Conservation (phyloP, 108 stramenopile species). For the Cylindrotheca closterium region DNA sequence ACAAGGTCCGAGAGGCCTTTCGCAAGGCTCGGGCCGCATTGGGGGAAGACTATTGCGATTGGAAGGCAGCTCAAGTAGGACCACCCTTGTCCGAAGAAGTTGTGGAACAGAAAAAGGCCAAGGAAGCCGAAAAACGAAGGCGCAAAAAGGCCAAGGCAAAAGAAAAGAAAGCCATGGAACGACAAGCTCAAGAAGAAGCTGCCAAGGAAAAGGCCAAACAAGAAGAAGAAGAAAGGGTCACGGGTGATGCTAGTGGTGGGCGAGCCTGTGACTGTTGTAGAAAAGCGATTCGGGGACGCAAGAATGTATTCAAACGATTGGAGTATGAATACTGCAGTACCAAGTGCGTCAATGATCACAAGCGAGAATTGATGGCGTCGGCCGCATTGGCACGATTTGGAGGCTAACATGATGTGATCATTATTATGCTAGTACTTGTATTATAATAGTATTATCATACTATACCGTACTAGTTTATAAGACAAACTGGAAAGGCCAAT, state of each 20-base stretch:
- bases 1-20: constrained; percentile 79
- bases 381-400: constrained; percentile 70
- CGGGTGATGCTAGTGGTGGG: constrained; percentile 33
- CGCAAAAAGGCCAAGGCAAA: constrained; percentile 78
- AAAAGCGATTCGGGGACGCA: constrained; percentile 52
- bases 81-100: constrained; percentile 62
- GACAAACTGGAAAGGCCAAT: too few relatives aligned
- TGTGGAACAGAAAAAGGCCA: constrained; percentile 55
- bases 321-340: constrained; percentile 80
- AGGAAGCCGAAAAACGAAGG: constrained; percentile 83
- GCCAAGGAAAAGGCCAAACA: constrained; percentile 25
- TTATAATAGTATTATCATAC: too few relatives aligned
- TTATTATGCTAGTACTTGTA: too few relatives aligned
- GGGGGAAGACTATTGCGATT: constrained; percentile 74
- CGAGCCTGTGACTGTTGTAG: constrained; percentile 79
- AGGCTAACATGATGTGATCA: too few relatives aligned
- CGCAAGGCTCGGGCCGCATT: constrained; percentile 66
- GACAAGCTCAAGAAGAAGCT: constrained; percentile 33
- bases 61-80: constrained; percentile 79
- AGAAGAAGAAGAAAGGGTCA: constrained; percentile 34
- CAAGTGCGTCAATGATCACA: constrained; percentile 86
- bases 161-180: constrained; percentile 68
- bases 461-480: too few relatives aligned
- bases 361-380: constrained; percentile 82
- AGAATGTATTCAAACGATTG: constrained; percentile 77